A percentile compares a stretch with the other conserved stretches of the same genome.
Conservation (phyloP, 2,329 filamentous ascomycete genomes). For the Diaporthe sp. region DNA sequence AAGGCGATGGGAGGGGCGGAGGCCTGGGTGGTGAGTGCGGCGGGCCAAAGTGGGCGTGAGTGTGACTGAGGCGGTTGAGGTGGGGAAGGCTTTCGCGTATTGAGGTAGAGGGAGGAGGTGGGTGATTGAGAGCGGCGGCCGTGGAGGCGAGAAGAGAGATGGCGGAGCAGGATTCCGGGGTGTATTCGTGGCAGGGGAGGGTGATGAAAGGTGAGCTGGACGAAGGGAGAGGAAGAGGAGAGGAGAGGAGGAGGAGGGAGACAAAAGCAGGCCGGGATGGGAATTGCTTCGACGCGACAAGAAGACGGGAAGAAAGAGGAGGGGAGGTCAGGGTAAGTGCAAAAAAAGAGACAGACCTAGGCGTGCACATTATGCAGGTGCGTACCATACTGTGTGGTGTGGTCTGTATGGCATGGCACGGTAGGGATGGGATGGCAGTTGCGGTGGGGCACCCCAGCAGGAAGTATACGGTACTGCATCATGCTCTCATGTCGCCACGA, state of each 20-base stretch:
- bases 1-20: slow-evolving; percentile 3
- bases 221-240: slow-evolving; percentile 45
- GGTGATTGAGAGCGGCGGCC: slow-evolving; percentile 43
- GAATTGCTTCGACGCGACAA: slow-evolving; percentile 30
- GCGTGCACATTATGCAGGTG: slow-evolving; percentile 31
- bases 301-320: slow-evolving; percentile 45
- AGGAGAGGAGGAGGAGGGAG: slow-evolving; percentile 46
- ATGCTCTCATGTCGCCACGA: rapidly evolving
- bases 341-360: slow-evolving; percentile 28
- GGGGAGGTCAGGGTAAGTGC: slow-evolving; percentile 35
- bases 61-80: slow-evolving; percentile 39
- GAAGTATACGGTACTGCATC: not conserved
- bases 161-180: slow-evolving; percentile 41
- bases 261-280: slow-evolving; percentile 42
- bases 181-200: slow-evolving; percentile 38
- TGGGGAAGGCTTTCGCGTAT: slow-evolving; percentile 12
- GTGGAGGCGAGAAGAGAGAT: slow-evolving; percentile 41
- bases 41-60: slow-evolving; percentile 36
- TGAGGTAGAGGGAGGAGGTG: slow-evolving; percentile 36
- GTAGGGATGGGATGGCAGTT: slow-evolving; percentile 44
- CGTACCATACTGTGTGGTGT: slow-evolving; percentile 13
- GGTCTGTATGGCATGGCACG: slow-evolving; percentile 43
- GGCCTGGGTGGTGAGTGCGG: slow-evolving; percentile 1
- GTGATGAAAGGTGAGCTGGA: slow-evolving; percentile 41
- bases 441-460: not conserved